Conservation (phyloP, 345 rosid species). For the Brassica juncea region DNA sequence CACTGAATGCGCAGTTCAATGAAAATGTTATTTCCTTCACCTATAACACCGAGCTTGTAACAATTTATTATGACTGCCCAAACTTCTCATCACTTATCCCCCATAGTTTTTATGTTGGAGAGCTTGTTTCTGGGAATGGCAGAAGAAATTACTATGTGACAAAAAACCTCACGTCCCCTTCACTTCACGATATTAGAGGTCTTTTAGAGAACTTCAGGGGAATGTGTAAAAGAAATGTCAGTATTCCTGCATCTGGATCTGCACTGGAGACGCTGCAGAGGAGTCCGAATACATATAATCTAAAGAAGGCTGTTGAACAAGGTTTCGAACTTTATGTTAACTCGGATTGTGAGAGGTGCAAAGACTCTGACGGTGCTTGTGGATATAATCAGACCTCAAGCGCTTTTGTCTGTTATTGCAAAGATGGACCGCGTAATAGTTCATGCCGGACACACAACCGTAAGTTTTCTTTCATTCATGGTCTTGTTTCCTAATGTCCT, state of each 20-base stretch:
- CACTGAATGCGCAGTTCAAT: not conserved
- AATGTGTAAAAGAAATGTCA: not conserved
- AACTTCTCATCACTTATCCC: not conserved
- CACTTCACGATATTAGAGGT: not conserved
- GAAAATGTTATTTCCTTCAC: not conserved
- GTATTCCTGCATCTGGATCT: not conserved
- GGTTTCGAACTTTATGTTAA: not conserved
- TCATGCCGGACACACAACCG: not conserved
- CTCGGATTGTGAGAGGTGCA: conserved; percentile 6
- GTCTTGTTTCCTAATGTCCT: not conserved
- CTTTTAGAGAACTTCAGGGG: not conserved
- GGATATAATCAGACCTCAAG: conserved; percentile 30
- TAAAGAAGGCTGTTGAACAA: not conserved
- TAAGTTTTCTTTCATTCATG: not conserved
- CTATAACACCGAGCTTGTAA: not conserved
- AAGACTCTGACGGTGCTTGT: conserved; percentile 30
- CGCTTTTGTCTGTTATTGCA: not conserved
- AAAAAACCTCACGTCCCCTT: not conserved
- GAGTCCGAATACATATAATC: not conserved
- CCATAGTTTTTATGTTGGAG: not conserved
- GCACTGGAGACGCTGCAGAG: not conserved
- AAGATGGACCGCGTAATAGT: not conserved
- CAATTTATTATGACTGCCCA: conserved; percentile 38
- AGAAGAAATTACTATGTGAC: conserved; percentile 7
- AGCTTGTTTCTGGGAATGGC: not conserved